phyloP scores from a whole-genome alignment of 352 stramenopile genomes.

The Pythium pyrilobum region DNA sequence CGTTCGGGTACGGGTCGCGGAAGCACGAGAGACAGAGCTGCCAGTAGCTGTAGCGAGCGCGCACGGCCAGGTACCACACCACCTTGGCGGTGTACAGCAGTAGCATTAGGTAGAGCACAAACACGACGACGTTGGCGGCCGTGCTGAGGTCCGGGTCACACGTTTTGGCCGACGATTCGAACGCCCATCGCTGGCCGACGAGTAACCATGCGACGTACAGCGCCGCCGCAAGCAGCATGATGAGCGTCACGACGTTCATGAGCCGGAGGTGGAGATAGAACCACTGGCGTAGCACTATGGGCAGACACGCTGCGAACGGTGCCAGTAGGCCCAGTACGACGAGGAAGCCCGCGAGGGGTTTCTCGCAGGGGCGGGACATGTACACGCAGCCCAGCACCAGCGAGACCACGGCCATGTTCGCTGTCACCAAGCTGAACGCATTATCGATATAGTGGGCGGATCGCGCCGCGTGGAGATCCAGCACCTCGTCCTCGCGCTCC shows the following conservation, averaged over 20 bases:
- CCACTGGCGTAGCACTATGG: slow-evolving; percentile 34
- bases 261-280: slow-evolving; percentile 34
- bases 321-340: slow-evolving; percentile 26
- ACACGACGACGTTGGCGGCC: slow-evolving; percentile 25
- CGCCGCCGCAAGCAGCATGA: slow-evolving; percentile 13
- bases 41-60: slow-evolving; percentile 26
- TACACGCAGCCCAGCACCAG: slow-evolving; percentile 26
- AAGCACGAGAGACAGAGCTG: slow-evolving; percentile 28
- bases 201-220: slow-evolving; percentile 29
- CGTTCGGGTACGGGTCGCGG: slow-evolving; percentile 28
- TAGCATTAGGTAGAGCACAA: slow-evolving; percentile 25
- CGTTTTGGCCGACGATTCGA: slow-evolving; percentile 23
- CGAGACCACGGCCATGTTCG: slow-evolving; percentile 32
- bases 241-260: slow-evolving; percentile 14
- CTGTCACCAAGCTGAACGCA: slow-evolving; percentile 29
- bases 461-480: slow-evolving; percentile 19
- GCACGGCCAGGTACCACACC: slow-evolving; percentile 33
- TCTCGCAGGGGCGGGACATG: slow-evolving; percentile 17
- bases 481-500: slow-evolving; percentile 16
- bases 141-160: slow-evolving; percentile 33
- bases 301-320: slow-evolving; percentile 24
- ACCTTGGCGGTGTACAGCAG: slow-evolving; percentile 34
- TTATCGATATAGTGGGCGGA: slow-evolving; percentile 29
- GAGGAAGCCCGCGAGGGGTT: slow-evolving; percentile 29
- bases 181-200: slow-evolving; percentile 28